These are phyloP conservation scores for Trichoderma reesei DNA, from an alignment of 495 filamentous ascomycete species.

Conservation along the genomic window DNA sequence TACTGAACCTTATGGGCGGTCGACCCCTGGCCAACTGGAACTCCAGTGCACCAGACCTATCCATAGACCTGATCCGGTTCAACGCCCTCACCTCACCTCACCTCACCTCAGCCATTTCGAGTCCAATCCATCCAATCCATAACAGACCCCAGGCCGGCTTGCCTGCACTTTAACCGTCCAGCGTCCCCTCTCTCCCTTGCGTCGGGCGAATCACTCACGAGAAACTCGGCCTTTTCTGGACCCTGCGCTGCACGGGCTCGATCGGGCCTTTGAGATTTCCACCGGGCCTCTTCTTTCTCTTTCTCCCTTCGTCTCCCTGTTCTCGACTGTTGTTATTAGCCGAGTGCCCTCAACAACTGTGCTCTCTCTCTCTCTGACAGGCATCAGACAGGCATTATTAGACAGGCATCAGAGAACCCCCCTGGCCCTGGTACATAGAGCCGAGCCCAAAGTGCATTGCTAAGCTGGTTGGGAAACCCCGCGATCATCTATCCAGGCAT, in stretches of 20 bases:
- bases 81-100: too few relatives aligned
- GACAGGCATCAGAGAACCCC: too few relatives aligned
- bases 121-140: too few relatives aligned
- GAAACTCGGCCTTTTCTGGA: neutral
- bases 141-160: conserved; percentile 4
- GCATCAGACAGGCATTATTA: too few relatives aligned
- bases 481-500: neutral
- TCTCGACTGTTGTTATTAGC: neutral
- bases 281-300: neutral
- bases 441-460: neutral
- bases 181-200: conserved; percentile 5
- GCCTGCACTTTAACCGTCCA: conserved; percentile 1
- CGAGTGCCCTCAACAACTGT: neutral
- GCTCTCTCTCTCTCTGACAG: too few relatives aligned
- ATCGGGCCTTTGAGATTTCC: neutral
- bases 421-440: neutral
- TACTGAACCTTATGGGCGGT: neutral
- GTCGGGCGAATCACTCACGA: neutral
- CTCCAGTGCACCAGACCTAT: too few relatives aligned
- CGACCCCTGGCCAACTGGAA: neutral
- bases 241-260: conserved; percentile 5
- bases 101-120: too few relatives aligned
- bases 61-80: too few relatives aligned
- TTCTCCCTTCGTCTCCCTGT: neutral
- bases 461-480: neutral